Evolutionary conservation across 148 eudicot genomes (phyloP).

Genomic region (Rhododendron molle): DNA sequence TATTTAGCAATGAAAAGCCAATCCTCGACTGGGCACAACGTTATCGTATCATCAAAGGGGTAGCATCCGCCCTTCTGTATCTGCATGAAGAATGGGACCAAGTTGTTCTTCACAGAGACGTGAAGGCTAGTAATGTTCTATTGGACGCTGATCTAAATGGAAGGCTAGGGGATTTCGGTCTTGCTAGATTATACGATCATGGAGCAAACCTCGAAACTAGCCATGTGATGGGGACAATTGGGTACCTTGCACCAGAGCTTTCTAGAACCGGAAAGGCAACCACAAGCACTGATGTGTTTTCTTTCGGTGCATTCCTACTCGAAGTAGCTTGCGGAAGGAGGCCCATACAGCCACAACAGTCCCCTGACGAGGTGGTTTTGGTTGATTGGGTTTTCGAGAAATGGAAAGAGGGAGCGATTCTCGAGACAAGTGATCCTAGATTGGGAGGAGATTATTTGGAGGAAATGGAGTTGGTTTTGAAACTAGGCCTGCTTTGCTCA

Average conservation of each 20-base stretch:
- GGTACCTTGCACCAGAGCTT: slow-evolving; percentile 46
- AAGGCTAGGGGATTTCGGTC: slow-evolving; percentile 47
- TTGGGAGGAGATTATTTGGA: slow-evolving; percentile 20
- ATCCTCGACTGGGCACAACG: slow-evolving; percentile 23
- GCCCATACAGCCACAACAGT: slow-evolving; percentile 18
- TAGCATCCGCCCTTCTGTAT: slow-evolving; percentile 42
- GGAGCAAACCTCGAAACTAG: slow-evolving; percentile 38
- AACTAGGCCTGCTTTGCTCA: slow-evolving; percentile 34
- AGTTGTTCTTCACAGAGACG: slow-evolving; percentile 42
- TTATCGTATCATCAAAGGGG: slow-evolving; percentile 30
- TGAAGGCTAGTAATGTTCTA: slow-evolving; percentile 43
- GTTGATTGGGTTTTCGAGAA: slow-evolving; percentile 28
- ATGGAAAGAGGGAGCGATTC: slow-evolving; percentile 25
- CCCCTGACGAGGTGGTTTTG: slow-evolving; percentile 11
- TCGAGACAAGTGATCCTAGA: slow-evolving; percentile 29
- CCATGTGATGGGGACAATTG: slow-evolving; percentile 39
- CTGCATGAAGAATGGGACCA: slow-evolving; percentile 54
- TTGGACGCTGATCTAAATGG: slow-evolving; percentile 34
- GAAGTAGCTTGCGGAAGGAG: slow-evolving; percentile 41
- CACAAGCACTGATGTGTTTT: slow-evolving; percentile 30
- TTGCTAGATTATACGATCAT: slow-evolving; percentile 38
- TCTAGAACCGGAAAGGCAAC: slow-evolving; percentile 34
- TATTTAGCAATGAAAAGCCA: slow-evolving; percentile 14
- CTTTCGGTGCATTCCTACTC: slow-evolving; percentile 36
- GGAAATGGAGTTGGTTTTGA: slow-evolving; percentile 29